Evolutionary conservation across 129 eudicot genomes (phyloP).

Genomic region (Saposhnikovia divaricata): DNA sequence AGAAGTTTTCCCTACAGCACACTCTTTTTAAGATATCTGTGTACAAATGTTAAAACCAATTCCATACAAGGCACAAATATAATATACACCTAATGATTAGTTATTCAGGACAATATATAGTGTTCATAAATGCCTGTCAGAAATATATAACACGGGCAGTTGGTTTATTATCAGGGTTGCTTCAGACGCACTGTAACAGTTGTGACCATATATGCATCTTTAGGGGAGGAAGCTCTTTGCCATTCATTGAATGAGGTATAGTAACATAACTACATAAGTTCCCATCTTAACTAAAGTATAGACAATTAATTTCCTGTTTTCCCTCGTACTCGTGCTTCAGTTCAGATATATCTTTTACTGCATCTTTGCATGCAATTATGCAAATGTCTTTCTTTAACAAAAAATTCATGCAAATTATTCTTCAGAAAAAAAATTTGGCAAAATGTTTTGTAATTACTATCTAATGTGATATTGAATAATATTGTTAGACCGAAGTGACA

Average conservation of each 20-base stretch:
- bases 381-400: neutral
- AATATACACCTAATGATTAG: neutral
- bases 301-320: neutral
- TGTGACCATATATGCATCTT: slow-evolving; percentile 91
- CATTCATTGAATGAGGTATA: slow-evolving; percentile 86
- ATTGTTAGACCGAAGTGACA: slow-evolving; percentile 84
- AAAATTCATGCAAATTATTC: neutral
- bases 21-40: neutral
- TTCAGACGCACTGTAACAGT: slow-evolving; percentile 60
- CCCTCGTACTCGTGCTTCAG: neutral
- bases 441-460: neutral
- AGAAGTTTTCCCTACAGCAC: neutral
- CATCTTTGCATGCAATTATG: neutral
- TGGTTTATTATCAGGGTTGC: slow-evolving; percentile 58
- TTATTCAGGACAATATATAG: neutral
- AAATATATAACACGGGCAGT: slow-evolving; percentile 8
- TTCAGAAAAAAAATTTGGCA: neutral
- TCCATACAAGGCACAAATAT: neutral
- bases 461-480: slow-evolving; percentile 3
- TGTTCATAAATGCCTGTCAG: neutral
- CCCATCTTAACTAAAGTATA: too few species aligned
- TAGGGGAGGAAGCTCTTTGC: slow-evolving; percentile 90
- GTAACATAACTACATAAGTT: too few species aligned
- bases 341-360: neutral
- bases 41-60: neutral